These are phyloP conservation scores for Crucibulum laeve DNA, from an alignment of 768 basidiomycete genomes.

Conservation along the genomic window DNA sequence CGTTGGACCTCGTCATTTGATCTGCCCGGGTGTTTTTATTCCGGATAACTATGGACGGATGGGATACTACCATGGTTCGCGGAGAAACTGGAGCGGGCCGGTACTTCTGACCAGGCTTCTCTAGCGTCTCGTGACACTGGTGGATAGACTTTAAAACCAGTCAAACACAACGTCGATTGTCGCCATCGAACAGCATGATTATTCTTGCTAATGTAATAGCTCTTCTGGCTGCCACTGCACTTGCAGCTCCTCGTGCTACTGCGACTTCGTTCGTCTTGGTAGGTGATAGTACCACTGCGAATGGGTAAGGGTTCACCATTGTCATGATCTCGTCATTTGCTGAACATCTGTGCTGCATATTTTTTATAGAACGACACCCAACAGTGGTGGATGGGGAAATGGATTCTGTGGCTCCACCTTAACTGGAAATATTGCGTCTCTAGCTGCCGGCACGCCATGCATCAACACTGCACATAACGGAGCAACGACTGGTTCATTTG, in stretches of 20 bases:
- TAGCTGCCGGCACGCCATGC: conserved; percentile 27
- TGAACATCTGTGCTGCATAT: not conserved
- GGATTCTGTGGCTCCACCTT: conserved; percentile 32
- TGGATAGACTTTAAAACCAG: too few species aligned
- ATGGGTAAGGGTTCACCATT: conserved; percentile 18
- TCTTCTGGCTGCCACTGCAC: not conserved
- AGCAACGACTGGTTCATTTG: conserved; percentile 35
- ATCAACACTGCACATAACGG: conserved; percentile 37
- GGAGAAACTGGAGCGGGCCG: too few species aligned
- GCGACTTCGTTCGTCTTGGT: conserved; percentile 34
- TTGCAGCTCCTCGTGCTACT: not conserved
- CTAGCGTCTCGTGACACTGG: not conserved
- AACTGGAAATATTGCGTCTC: conserved; percentile 25
- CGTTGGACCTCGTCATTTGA: too few species aligned
- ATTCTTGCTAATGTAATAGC: not conserved
- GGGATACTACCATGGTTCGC: too few species aligned
- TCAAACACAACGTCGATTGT: not conserved
- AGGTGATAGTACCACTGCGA: conserved; percentile 36
- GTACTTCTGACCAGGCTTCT: too few species aligned
- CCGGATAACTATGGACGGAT: too few species aligned
- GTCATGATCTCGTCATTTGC: too few species aligned
- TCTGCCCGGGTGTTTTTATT: too few species aligned
- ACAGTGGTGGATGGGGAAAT: conserved; percentile 38
- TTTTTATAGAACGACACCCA: conserved; percentile 22
- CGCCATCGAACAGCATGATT: not conserved